Evolutionary conservation across 768 basidiomycete species (phyloP).

Genomic region (Lactarius hatsudake): DNA sequence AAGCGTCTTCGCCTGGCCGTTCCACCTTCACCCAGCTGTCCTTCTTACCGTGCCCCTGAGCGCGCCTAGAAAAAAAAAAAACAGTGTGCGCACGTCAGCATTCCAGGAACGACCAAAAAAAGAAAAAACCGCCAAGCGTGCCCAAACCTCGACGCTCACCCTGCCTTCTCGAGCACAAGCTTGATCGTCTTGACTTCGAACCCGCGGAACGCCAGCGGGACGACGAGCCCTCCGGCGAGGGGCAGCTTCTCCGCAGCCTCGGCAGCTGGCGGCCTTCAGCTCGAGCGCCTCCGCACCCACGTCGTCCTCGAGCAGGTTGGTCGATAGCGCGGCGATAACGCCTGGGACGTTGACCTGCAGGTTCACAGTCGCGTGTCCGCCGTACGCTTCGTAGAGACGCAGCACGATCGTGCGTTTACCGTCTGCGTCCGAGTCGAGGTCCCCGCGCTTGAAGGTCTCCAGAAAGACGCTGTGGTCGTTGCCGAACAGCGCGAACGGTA

Average conservation of each 20-base stretch:
- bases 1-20: background rate
- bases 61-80: background rate
- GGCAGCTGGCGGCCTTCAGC: constrained; percentile 28
- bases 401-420: constrained; percentile 57
- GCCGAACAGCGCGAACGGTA: constrained; percentile 65
- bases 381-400: constrained; percentile 90
- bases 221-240: constrained; percentile 25
- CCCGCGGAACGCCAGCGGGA: constrained; percentile 72
- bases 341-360: constrained; percentile 55
- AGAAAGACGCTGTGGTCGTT: constrained; percentile 75
- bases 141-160: background rate
- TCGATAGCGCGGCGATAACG: constrained; percentile 57
- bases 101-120: background rate
- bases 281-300: constrained; percentile 43
- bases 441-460: constrained; percentile 94
- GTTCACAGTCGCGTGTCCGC: constrained; percentile 74
- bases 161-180: constrained; percentile 43
- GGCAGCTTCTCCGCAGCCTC: constrained; percentile 31
- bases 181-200: constrained; percentile 92
- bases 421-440: constrained; percentile 54
- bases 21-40: constrained; percentile 7
- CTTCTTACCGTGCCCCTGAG: background rate
- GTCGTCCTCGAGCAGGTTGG: constrained; percentile 86
- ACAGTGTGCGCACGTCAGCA: background rate
- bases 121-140: background rate